Base-by-base conservation (phyloP, 352 stramenopile species). In the Phytophthora capsici region DNA sequence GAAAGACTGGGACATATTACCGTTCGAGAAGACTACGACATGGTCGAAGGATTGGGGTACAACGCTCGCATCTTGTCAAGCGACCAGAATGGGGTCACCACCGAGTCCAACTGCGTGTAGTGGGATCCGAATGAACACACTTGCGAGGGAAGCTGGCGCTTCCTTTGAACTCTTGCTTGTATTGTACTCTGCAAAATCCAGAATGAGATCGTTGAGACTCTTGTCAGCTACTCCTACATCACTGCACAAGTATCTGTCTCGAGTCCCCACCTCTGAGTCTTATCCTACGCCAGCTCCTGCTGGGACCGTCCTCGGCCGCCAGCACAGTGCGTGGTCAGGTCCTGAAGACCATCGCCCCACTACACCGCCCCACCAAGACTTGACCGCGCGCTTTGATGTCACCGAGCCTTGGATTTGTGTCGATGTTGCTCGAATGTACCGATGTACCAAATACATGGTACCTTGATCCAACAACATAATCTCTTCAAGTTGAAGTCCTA, bases 1-100 rank as follows among this genome's bases (percentile, higher is more conserved):
- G 76, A 84, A 43, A 32, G 61, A 25, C 54, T 77, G 14, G 72
- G 73, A 3, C 59, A 78, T 22, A 30, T 81, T 54, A 67, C 70
- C 4, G 32, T 74, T 28, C 66, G 73, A 6, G 66, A 81, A 32
- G 70, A 71, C 56, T 66, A 77, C 17, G 54, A 71, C 40, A 45
- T 69, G 14, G 23, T 69, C 14, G 63, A 72, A 25, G 43, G 56
- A 12, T 51, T 51, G 13, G 55, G 63, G 13, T 69, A 51, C 50
- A 75, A 82, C 50, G 59, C 66, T 4, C 67, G 67, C 2, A 54
- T 82, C 12, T 23, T 71, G 5, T 66, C 56, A 3, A 55, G 34
- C n/a, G 47, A 68, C 20, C 56, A 7, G 19, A 63, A 50, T 20
- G 61, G 52, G 1, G 16, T 72, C 9, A 65, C 50, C 1, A 49